Conservation (phyloP, 345 rosid genomes). For the Odontarrhena argentea region DNA sequence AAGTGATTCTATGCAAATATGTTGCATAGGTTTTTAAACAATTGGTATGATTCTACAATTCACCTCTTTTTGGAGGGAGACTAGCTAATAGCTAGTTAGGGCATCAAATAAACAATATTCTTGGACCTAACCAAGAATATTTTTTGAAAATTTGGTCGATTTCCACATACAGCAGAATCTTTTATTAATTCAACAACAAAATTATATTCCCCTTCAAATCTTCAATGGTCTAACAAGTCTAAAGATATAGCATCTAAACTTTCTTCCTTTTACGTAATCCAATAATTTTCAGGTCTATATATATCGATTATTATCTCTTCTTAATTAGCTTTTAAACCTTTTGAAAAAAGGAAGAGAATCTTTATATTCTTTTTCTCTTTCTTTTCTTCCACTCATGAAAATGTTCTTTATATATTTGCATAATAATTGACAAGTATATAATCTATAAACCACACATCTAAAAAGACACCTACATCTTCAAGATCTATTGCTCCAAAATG, state of each 20-base stretch:
- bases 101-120: slow-evolving; percentile 39
- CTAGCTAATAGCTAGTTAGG: too few relatives aligned
- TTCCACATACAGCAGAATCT: slow-evolving; percentile 27
- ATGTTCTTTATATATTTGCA: slow-evolving; percentile 15
- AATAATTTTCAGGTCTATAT: slow-evolving; percentile 2
- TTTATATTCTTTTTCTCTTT: slow-evolving; percentile 6
- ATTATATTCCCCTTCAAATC: not conserved
- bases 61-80: too few relatives aligned
- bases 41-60: too few relatives aligned
- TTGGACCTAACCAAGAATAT: slow-evolving; percentile 32
- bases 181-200: slow-evolving; percentile 26
- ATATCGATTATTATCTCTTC: not conserved
- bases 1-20: too few relatives aligned
- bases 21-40: too few relatives aligned
- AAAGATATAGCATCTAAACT: slow-evolving; percentile 3
- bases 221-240: slow-evolving; percentile 24
- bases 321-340: not conserved
- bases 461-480: slow-evolving; percentile 9
- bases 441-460: slow-evolving; percentile 10
- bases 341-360: slow-evolving; percentile 32
- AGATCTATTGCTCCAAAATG: slow-evolving; percentile 42
- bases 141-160: slow-evolving; percentile 16
- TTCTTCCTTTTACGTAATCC: slow-evolving; percentile 30
- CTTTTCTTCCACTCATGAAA: slow-evolving; percentile 22
- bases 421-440: not conserved